Evolutionary conservation across 2,329 filamentous ascomycete species (phyloP).

Genomic region (Nigrospora sphaerica): DNA sequence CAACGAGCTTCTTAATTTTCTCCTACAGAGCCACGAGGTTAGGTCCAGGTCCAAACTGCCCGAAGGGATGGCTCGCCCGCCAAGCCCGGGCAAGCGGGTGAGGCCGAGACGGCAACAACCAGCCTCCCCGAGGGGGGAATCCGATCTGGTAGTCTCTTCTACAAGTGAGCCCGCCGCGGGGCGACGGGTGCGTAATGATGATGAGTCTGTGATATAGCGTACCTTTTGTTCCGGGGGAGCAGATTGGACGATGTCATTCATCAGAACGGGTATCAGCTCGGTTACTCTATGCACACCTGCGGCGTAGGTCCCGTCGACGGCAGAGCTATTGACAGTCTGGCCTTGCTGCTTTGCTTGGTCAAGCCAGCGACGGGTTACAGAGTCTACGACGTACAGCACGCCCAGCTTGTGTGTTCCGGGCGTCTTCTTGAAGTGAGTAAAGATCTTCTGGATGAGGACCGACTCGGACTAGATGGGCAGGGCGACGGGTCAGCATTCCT

Average conservation of each 20-base stretch:
- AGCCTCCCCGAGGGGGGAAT: too few relatives aligned
- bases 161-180: constrained; percentile 11
- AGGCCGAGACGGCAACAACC: too few relatives aligned
- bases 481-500: constrained; percentile 7
- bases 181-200: constrained; percentile 21
- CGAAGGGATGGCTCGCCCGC: too few relatives aligned
- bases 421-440: constrained; percentile 93
- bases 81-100: too few relatives aligned
- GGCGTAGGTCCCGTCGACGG: constrained; percentile 86
- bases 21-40: constrained; percentile 57
- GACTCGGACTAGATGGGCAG: constrained; percentile 69
- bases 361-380: constrained; percentile 97
- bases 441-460: constrained; percentile 90
- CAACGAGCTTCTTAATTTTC: constrained; percentile 90
- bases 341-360: constrained; percentile 85
- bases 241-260: constrained; percentile 88
- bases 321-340: constrained; percentile 72
- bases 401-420: constrained; percentile 94
- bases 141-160: constrained; percentile 1
- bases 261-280: constrained; percentile 84
- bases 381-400: constrained; percentile 99
- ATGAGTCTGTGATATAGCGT: constrained; percentile 44
- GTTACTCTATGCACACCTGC: constrained; percentile 95
- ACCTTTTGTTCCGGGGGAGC: constrained; percentile 95
- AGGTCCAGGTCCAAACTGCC: constrained; percentile 25